Conservation (phyloP, 345 rosid species). For the Crucihimalaya himalaica region DNA sequence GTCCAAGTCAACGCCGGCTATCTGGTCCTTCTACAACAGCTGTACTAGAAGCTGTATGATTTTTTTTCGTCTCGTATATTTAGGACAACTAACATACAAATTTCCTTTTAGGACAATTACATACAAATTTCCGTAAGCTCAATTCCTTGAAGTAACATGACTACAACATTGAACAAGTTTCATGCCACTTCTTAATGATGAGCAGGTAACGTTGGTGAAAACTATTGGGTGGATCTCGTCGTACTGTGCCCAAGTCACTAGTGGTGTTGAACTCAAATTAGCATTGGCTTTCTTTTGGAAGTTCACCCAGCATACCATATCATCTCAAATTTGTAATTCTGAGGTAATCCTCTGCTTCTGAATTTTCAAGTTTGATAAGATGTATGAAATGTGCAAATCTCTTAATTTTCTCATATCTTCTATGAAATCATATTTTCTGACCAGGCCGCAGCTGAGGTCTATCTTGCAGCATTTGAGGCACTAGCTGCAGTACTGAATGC, state of each 20-base stretch:
- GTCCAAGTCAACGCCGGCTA: constrained; percentile 95
- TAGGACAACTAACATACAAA: background rate
- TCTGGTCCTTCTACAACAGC: constrained; percentile 60
- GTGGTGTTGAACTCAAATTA: constrained; percentile 47
- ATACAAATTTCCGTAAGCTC: background rate
- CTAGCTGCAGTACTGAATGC: constrained; percentile 59
- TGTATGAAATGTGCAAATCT: constrained; percentile 15
- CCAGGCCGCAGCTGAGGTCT: constrained; percentile 75
- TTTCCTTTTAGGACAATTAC: background rate
- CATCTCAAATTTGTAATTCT: constrained; percentile 54
- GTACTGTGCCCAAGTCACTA: constrained; percentile 55
- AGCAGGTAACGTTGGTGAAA: constrained; percentile 63
- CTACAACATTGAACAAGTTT: constrained; percentile 11
- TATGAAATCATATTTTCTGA: constrained; percentile 14
- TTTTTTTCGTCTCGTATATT: constrained; percentile 18
- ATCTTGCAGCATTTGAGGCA: constrained; percentile 81
- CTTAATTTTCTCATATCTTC: background rate
- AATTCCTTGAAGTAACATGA: background rate
- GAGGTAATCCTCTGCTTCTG: constrained; percentile 54
- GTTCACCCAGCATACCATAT: constrained; percentile 55
- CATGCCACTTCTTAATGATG: constrained; percentile 28
- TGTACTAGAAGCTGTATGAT: constrained; percentile 80
- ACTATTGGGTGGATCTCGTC: constrained; percentile 57
- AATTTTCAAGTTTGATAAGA: constrained; percentile 12
- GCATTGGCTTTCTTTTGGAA: constrained; percentile 66